Evolutionary conservation across 495 filamentous ascomycete species (phyloP).

Genomic region (Penicillium lagena): DNA sequence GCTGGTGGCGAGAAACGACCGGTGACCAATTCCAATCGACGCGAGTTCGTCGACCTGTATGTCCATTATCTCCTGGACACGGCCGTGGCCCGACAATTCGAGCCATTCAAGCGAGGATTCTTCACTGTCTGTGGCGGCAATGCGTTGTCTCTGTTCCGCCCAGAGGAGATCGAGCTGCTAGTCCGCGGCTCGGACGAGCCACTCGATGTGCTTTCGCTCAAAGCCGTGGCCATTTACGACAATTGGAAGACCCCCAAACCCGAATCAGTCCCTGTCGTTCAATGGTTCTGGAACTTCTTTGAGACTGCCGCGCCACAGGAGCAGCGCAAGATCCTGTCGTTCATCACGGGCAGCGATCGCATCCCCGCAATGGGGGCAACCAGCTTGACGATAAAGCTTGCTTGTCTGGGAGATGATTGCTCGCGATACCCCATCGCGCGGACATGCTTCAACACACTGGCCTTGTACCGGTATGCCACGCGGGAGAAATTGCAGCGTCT

Average conservation of each 20-base stretch:
- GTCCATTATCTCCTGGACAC: conserved; percentile 76
- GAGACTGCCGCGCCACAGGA: conserved; percentile 53
- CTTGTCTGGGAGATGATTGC: conserved; percentile 68
- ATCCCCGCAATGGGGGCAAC: conserved; percentile 90
- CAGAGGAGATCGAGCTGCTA: conserved; percentile 89
- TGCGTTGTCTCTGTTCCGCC: conserved; percentile 82
- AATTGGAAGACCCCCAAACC: conserved; percentile 53
- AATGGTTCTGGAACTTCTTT: conserved; percentile 90
- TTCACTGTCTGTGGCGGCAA: conserved; percentile 91
- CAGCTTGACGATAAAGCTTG: conserved; percentile 67
- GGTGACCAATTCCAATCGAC: conserved; percentile 79
- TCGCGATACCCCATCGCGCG: conserved; percentile 76
- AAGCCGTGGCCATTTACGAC: conserved; percentile 76
- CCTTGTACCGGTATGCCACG: conserved; percentile 64
- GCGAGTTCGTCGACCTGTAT: conserved; percentile 86
- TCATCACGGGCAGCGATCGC: conserved; percentile 90
- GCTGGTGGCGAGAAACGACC: conserved; percentile 64
- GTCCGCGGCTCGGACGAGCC: conserved; percentile 83
- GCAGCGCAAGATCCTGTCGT: conserved; percentile 75
- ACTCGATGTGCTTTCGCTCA: conserved; percentile 70
- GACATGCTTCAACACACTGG: conserved; percentile 87
- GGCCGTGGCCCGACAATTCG: conserved; percentile 75
- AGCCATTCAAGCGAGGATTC: conserved; percentile 93
- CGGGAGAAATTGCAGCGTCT: conserved; percentile 60
- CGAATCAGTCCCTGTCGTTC: conserved; percentile 59